Percentiles rank a stretch among this genome's conserved stretches.
phyloP scores from a whole-genome alignment of 2,329 filamentous ascomycete genomes.

The Grosmannia clavigera region DNA sequence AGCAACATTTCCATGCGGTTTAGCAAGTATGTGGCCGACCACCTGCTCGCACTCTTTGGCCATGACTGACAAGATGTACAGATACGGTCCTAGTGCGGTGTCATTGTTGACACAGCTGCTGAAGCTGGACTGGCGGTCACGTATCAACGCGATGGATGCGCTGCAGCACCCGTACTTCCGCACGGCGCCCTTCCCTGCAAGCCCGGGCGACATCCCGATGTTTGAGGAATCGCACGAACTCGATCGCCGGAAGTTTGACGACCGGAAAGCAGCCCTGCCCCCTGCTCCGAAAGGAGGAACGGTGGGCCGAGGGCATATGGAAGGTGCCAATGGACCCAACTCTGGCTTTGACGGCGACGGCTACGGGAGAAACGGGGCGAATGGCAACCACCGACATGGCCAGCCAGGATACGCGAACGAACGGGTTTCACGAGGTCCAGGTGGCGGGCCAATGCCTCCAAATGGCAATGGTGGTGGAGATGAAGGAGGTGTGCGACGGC shows the following conservation, averaged over 20 bases:
- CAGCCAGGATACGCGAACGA: constrained; percentile 18
- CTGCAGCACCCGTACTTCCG: constrained; percentile 87
- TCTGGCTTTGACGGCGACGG: constrained; percentile 38
- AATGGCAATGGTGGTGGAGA: neutral
- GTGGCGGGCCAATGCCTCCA: constrained; percentile 14
- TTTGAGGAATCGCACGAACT: constrained; percentile 95
- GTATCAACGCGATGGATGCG: constrained; percentile 89
- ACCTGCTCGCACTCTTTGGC: neutral
- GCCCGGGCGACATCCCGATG: constrained; percentile 73
- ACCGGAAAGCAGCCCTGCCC: constrained; percentile 70
- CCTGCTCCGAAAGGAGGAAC: constrained; percentile 87
- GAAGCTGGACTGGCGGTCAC: constrained; percentile 74
- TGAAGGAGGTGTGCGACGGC: constrained; percentile 26
- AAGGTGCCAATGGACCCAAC: constrained; percentile 32
- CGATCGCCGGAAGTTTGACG: constrained; percentile 83
- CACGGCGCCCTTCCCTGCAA: constrained; percentile 62
- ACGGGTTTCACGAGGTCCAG: constrained; percentile 21
- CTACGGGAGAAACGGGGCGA: constrained; percentile 18
- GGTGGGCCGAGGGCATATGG: constrained; percentile 58
- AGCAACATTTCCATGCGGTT: constrained; percentile 64
- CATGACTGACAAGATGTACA: constrained; percentile 18
- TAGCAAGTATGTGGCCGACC: constrained; percentile 39
- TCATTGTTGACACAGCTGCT: constrained; percentile 72
- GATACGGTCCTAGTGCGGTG: constrained; percentile 58
- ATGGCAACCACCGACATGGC: neutral